phyloP scores from a whole-genome alignment of 148 eudicot genomes.

The Oxyria digyna region DNA sequence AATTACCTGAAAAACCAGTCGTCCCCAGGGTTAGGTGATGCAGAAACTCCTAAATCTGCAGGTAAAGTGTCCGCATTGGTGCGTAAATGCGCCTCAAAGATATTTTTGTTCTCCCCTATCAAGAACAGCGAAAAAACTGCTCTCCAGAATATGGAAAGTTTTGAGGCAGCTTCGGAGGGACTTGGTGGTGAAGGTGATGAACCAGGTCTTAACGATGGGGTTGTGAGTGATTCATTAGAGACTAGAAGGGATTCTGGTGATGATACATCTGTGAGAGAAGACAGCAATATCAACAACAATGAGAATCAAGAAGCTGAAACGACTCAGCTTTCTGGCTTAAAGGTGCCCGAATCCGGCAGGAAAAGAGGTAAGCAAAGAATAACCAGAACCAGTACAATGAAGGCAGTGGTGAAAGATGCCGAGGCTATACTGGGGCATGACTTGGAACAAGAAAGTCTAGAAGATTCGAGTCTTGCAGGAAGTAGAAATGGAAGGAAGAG shows the following conservation, averaged over 20 bases:
- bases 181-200: constrained; percentile 38
- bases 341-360: constrained; percentile 23
- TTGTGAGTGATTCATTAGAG: constrained; percentile 33
- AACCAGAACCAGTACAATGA: constrained; percentile 28
- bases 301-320: constrained; percentile 29
- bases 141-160: constrained; percentile 20
- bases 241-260: constrained; percentile 22
- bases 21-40: constrained; percentile 25
- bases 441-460: constrained; percentile 34
- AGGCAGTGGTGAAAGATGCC: constrained; percentile 39
- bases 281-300: constrained; percentile 20
- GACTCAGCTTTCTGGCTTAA: constrained; percentile 38
- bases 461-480: constrained; percentile 33
- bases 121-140: constrained; percentile 40
- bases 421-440: constrained; percentile 33
- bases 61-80: constrained; percentile 78
- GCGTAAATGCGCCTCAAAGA: constrained; percentile 68
- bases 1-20: constrained; percentile 37
- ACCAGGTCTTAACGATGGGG: constrained; percentile 27
- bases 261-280: constrained; percentile 12
- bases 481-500: constrained; percentile 48
- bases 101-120: constrained; percentile 60
- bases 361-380: constrained; percentile 23
- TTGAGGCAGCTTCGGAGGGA: constrained; percentile 19
- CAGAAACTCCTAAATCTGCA: constrained; percentile 42